Percentiles rank a stretch among this genome's conserved stretches.
phyloP scores from a whole-genome alignment of 2,329 filamentous ascomycete genomes.

The Tolypocladium sp. region DNA sequence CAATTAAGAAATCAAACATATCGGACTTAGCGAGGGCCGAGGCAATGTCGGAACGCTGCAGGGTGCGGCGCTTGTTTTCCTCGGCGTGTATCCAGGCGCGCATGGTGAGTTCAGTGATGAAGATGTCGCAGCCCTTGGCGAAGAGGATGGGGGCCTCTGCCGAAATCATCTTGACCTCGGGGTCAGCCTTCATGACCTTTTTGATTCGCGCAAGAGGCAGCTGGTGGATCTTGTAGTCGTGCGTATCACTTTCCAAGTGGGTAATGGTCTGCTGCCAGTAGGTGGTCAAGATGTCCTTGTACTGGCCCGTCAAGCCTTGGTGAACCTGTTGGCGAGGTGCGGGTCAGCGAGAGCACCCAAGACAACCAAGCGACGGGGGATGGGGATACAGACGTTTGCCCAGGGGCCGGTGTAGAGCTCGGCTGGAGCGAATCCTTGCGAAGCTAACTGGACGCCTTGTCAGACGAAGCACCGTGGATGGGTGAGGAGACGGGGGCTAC shows the following conservation, averaged over 20 bases:
- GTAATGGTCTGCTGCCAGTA: conserved; percentile 99
- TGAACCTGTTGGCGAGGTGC: conserved; percentile 59
- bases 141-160: conserved; percentile 97
- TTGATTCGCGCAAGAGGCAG: conserved; percentile 96
- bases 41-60: conserved; percentile 94
- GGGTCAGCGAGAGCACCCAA: background rate
- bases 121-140: conserved; percentile 97
- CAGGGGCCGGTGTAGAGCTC: conserved; percentile 91
- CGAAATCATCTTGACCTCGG: conserved; percentile 99
- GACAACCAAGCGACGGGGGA: background rate
- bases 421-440: conserved; percentile 80
- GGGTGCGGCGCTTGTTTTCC: conserved; percentile 92
- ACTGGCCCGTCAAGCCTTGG: conserved; percentile 84
- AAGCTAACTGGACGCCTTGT: conserved; percentile 57
- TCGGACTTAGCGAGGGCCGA: conserved; percentile 93
- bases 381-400: conserved; percentile 65
- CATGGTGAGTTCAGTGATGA: conserved; percentile 98
- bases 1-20: conserved; percentile 99
- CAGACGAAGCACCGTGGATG: conserved; percentile 10
- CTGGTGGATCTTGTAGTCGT: conserved; percentile 98
- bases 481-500: conserved; percentile 5
- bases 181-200: conserved; percentile 99
- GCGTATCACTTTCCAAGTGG: conserved; percentile 86
- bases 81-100: conserved; percentile 98
- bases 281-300: conserved; percentile 94